Conservation (phyloP, 164 flowering plant genomes). For the Umbellularia californica region DNA sequence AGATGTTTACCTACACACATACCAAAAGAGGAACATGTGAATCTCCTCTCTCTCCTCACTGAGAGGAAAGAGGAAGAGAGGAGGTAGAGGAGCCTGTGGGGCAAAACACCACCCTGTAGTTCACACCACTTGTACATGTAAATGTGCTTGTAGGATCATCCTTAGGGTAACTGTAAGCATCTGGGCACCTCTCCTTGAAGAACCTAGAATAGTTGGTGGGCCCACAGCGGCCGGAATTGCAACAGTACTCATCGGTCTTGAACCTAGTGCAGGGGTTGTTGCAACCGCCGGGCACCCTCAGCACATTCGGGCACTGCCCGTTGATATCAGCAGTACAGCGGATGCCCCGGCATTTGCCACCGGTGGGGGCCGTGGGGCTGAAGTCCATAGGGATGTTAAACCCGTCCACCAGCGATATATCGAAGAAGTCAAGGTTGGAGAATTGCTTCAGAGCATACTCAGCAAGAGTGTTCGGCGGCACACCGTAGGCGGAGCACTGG, state of each 20-base stretch:
- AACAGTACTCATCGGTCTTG: slow-evolving; percentile 22
- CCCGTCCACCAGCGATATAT: slow-evolving; percentile 37
- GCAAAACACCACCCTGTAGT: slow-evolving; percentile 22
- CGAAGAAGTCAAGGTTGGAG: slow-evolving; percentile 25
- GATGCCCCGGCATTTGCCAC: slow-evolving; percentile 1
- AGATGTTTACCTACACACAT: too few relatives aligned
- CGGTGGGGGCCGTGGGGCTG: slow-evolving; percentile 16
- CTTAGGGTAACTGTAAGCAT: slow-evolving; percentile 30
- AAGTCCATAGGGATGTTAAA: slow-evolving; percentile 34
- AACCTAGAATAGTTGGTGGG: slow-evolving; percentile 20
- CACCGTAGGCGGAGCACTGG: slow-evolving; percentile 23
- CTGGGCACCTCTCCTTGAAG: slow-evolving; percentile 27
- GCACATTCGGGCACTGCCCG: slow-evolving; percentile 20
- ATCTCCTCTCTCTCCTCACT: too few relatives aligned
- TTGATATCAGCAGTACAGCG: slow-evolving; percentile 20
- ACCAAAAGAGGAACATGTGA: too few relatives aligned
- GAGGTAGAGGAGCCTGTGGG: background rate
- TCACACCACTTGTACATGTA: slow-evolving; percentile 21
- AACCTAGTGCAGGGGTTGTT: slow-evolving; percentile 25
- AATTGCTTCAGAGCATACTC: slow-evolving; percentile 32
- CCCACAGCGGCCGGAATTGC: slow-evolving; percentile 16
- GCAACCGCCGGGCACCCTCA: slow-evolving; percentile 25
- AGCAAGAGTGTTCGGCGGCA: slow-evolving; percentile 36
- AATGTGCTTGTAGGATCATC: slow-evolving; percentile 26
- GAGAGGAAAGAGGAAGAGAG: background rate